Conservation (phyloP, 441 rosid genomes). For the Erodium trifolium region DNA sequence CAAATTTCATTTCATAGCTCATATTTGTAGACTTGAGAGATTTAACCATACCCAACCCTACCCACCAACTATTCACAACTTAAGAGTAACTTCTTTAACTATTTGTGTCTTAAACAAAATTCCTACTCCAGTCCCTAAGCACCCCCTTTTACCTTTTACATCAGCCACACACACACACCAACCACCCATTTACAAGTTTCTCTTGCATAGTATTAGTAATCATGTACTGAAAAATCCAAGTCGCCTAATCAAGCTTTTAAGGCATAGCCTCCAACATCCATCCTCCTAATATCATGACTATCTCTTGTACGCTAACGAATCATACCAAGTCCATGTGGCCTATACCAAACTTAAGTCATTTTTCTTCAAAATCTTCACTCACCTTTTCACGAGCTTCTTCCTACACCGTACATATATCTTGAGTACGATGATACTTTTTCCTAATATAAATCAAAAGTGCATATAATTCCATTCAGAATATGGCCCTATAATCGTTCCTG, state of each 20-base stretch:
- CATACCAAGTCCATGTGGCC: background rate
- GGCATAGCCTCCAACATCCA: background rate
- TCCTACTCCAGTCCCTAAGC: too few relatives aligned
- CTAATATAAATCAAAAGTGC: background rate
- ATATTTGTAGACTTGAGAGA: too few relatives aligned
- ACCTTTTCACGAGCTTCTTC: background rate
- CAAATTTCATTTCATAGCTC: background rate
- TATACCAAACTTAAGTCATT: too few relatives aligned
- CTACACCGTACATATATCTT: background rate
- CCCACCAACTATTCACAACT: background rate
- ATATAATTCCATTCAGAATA: too few relatives aligned
- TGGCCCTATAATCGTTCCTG: background rate
- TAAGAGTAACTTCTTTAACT: background rate
- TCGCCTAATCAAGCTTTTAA: background rate
- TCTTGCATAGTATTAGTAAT: background rate
- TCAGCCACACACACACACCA: too few relatives aligned
- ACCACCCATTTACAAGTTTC: background rate
- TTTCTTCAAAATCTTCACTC: background rate
- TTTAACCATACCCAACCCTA: background rate
- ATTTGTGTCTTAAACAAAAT: too few relatives aligned
- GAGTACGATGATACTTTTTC: background rate
- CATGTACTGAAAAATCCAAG: background rate
- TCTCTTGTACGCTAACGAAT: background rate
- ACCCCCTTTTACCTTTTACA: too few relatives aligned
- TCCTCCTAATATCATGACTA: background rate